Evolutionary conservation across 1,139 yeast species (phyloP).

Genomic region (Geotrichum phurueaensis): DNA sequence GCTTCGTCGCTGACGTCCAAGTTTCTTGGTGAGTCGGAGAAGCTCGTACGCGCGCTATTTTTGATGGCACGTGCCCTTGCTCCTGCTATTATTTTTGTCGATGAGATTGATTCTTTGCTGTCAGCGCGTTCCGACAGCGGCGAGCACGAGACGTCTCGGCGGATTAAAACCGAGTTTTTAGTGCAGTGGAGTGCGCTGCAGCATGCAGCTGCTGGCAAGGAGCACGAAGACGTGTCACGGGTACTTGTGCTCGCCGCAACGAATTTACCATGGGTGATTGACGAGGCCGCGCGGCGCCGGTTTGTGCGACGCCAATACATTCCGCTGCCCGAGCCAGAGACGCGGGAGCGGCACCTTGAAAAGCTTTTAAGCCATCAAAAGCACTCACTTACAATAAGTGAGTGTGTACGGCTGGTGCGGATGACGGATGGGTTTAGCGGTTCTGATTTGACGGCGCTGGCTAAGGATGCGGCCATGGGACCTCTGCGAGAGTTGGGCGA

Average conservation of each 20-base stretch:
- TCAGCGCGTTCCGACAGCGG: constrained; percentile 77
- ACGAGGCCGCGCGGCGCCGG: constrained; percentile 95
- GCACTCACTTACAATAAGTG: constrained; percentile 56
- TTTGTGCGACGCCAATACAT: constrained; percentile 91
- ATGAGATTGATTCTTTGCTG: constrained; percentile 88
- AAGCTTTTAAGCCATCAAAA: constrained; percentile 72
- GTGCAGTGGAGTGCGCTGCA: constrained; percentile 95
- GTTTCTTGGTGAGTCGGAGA: constrained; percentile 84
- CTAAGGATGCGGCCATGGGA: constrained; percentile 98
- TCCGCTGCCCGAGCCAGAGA: constrained; percentile 85
- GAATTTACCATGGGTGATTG: constrained; percentile 95
- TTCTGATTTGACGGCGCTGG: constrained; percentile 88
- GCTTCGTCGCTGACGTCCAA: constrained; percentile 91
- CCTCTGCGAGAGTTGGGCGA: constrained; percentile 91
- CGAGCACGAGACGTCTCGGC: constrained; percentile 84
- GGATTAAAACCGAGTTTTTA: constrained; percentile 89
- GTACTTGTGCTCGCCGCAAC: constrained; percentile 95
- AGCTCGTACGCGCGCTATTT: constrained; percentile 83
- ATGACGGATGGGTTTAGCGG: constrained; percentile 84
- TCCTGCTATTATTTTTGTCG: constrained; percentile 92
- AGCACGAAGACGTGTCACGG: constrained; percentile 54
- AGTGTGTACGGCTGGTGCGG: constrained; percentile 53
- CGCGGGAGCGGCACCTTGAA: constrained; percentile 65
- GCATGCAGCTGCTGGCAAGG: constrained; percentile 80
- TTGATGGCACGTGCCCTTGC: constrained; percentile 78